Evolutionary conservation across 768 basidiomycete genomes (phyloP).

Genomic region (Zangia roseola): DNA sequence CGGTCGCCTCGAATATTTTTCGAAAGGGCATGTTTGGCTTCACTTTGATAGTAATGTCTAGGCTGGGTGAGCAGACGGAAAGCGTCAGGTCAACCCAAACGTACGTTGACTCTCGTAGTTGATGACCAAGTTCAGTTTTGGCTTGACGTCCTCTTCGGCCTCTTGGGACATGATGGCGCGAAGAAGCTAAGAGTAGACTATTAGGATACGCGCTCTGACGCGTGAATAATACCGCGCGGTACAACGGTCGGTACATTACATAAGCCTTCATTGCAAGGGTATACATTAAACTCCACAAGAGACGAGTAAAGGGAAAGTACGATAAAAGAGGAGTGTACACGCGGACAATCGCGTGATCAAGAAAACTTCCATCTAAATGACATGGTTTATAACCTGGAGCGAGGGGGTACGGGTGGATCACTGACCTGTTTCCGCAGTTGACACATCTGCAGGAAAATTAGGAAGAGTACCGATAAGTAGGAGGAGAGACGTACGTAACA

Average conservation of each 20-base stretch:
- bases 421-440: constrained; percentile 60
- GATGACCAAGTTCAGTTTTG: constrained; percentile 65
- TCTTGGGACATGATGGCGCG: constrained; percentile 31
- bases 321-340: constrained; percentile 8
- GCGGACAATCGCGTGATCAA: constrained; percentile 27
- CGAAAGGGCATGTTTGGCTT: constrained; percentile 60
- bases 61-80: neutral
- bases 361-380: constrained; percentile 61
- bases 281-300: constrained; percentile 7
- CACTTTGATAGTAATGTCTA: constrained; percentile 69
- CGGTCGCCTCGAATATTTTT: constrained; percentile 67
- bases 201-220: constrained; percentile 7
- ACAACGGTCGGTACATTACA: constrained; percentile 15
- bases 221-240: constrained; percentile 18
- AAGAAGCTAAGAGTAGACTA: too few species aligned
- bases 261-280: constrained; percentile 18
- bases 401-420: neutral
- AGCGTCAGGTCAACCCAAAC: constrained; percentile 9
- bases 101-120: constrained; percentile 54
- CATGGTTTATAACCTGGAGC: neutral
- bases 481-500: constrained; percentile 62
- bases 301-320: neutral
- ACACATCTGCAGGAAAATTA: constrained; percentile 47
- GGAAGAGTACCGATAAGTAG: neutral
- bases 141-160: constrained; percentile 56